phyloP scores from a whole-genome alignment of 371 early-diverging fungal genomes.

The Parasitella parasitica region DNA sequence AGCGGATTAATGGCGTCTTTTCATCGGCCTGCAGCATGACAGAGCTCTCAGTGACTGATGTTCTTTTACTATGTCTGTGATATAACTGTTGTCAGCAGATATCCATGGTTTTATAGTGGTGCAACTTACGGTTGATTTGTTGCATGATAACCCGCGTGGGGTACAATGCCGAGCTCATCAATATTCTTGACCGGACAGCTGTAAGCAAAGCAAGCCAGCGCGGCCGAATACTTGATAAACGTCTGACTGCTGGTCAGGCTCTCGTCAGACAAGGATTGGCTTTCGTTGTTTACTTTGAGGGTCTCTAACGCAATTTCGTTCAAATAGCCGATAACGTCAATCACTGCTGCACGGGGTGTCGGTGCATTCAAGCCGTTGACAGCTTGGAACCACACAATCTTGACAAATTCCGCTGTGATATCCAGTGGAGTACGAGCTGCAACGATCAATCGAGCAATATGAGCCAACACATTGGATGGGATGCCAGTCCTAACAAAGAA shows the following conservation, averaged over 20 bases:
- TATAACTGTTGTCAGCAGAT: no score
- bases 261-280: conserved; percentile 20
- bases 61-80: conserved; percentile 29
- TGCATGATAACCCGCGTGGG: conserved; percentile 31
- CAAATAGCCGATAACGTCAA: conserved; percentile 43
- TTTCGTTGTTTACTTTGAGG: conserved; percentile 21
- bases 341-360: conserved; percentile 33
- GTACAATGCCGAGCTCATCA: conserved; percentile 40
- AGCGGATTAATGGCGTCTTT: conserved; percentile 31
- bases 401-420: conserved; percentile 36
- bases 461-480: conserved; percentile 35
- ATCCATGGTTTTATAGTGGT: no score
- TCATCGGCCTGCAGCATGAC: conserved; percentile 28
- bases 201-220: conserved; percentile 40
- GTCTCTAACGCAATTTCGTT: conserved; percentile 37
- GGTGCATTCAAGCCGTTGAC: conserved; percentile 30
- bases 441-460: conserved; percentile 38
- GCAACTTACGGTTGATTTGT: conserved; percentile 37
- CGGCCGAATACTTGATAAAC: conserved; percentile 43
- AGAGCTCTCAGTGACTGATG: conserved; percentile 24
- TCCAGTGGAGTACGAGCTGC: conserved; percentile 25
- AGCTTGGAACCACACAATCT: conserved; percentile 52
- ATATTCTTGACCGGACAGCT: conserved; percentile 41
- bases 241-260: conserved; percentile 26
- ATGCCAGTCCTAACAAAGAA: conserved; percentile 38